Conservation (phyloP, 352 stramenopile species). For the Peronospora farinosa region DNA sequence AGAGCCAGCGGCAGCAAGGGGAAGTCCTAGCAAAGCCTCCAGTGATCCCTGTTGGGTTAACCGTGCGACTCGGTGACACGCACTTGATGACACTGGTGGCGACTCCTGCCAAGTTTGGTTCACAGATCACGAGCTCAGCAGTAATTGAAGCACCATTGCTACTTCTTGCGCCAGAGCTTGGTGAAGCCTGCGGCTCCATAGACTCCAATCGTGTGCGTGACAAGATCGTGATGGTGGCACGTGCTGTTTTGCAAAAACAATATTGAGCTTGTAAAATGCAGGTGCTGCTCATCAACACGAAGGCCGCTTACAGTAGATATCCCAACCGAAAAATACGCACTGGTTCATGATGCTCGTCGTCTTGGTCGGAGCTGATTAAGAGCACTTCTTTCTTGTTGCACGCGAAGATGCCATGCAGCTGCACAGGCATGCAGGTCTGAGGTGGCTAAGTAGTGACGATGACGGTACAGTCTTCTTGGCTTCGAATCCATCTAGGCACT, state of each 20-base stretch:
- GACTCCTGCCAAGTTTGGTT: constrained; percentile 60
- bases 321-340: constrained; percentile 53
- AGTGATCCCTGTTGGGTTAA: constrained; percentile 45
- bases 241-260: constrained; percentile 79
- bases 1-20: constrained; percentile 25
- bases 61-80: constrained; percentile 46
- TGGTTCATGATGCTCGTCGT: constrained; percentile 49
- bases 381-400: too few species aligned
- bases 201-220: constrained; percentile 35
- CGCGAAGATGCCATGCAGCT: constrained; percentile 44
- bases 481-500: constrained; percentile 76
- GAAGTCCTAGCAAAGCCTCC: constrained; percentile 7
- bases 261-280: constrained; percentile 47
- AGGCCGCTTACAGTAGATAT: constrained; percentile 31
- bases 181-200: constrained; percentile 41
- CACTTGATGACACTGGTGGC: constrained; percentile 66
- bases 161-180: constrained; percentile 35
- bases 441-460: constrained; percentile 9
- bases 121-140: constrained; percentile 32
- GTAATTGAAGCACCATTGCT: constrained; percentile 54
- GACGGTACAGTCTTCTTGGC: constrained; percentile 7
- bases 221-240: constrained; percentile 60
- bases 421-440: constrained; percentile 29
- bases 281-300: constrained; percentile 61
- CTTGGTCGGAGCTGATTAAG: too few species aligned